A percentile compares a stretch with the other conserved stretches of the same genome.
Evolutionary conservation across 2,329 filamentous ascomycete genomes (phyloP).

Genomic region (Juglanconis juglandina): DNA sequence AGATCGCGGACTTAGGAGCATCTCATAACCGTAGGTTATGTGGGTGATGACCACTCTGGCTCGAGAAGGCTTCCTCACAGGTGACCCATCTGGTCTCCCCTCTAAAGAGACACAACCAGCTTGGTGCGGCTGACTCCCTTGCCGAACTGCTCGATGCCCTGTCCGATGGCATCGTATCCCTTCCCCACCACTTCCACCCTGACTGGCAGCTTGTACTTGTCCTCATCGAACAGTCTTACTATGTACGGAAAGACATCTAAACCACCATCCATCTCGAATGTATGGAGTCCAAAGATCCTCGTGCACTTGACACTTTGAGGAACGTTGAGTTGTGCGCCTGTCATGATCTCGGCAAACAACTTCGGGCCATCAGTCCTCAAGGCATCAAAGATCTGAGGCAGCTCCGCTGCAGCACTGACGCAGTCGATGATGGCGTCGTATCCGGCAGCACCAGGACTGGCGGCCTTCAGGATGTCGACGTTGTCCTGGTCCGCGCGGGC

Average conservation of each 20-base stretch:
- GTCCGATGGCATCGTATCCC: no score
- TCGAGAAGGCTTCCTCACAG: no score
- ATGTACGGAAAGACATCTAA: slow-evolving; percentile 19
- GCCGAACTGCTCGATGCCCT: no score
- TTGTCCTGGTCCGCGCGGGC: slow-evolving; percentile 19
- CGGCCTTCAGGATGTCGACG: slow-evolving; percentile 20
- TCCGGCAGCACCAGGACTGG: slow-evolving; percentile 22
- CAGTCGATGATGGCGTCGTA: slow-evolving; percentile 34
- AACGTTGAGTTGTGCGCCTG: slow-evolving; percentile 21
- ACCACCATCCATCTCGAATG: slow-evolving; percentile 23
- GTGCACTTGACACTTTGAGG: slow-evolving; percentile 26
- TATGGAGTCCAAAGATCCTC: slow-evolving; percentile 23
- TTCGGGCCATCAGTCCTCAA: slow-evolving; percentile 26
- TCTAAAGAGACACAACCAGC: no score
- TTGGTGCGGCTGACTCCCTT: no score
- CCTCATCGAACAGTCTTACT: no score
- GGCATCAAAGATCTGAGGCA: slow-evolving; percentile 24
- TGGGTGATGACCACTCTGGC: no score
- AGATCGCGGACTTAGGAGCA: no score
- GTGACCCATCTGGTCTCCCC: no score
- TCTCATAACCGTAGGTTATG: no score
- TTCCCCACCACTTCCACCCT: no score
- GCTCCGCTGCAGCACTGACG: slow-evolving; percentile 26
- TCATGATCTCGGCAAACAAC: slow-evolving; percentile 29
- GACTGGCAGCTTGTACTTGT: no score